Percentiles rank a stretch among this genome's conserved stretches.
phyloP scores from a whole-genome alignment of 2,329 filamentous ascomycete species.

The Monilinia fructigena region DNA sequence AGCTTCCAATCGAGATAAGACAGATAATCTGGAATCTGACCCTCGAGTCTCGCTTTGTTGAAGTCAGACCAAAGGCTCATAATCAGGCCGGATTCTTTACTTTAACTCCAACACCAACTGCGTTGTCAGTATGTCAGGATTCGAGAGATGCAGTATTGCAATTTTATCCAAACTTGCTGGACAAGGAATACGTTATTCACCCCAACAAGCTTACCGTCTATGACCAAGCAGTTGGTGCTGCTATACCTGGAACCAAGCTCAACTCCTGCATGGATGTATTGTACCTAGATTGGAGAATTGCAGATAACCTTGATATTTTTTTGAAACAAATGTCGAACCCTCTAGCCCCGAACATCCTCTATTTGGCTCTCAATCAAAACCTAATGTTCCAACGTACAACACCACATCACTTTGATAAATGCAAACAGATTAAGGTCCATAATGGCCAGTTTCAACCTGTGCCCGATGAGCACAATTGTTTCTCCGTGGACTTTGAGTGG shows the following conservation, averaged over 20 bases:
- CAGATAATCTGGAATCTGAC: not conserved
- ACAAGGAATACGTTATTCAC: too few species aligned
- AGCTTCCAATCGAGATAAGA: not conserved
- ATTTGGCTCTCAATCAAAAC: not conserved
- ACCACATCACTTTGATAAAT: too few species aligned
- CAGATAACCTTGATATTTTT: not conserved
- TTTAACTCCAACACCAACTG: not conserved
- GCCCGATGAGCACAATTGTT: too few species aligned
- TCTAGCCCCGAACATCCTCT: not conserved
- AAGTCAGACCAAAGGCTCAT: not conserved
- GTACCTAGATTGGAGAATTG: not conserved
- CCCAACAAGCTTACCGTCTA: too few species aligned
- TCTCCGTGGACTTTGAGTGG: too few species aligned
- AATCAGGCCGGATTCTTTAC: not conserved
- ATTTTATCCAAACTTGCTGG: not conserved
- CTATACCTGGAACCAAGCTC: not conserved
- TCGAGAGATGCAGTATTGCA: not conserved
- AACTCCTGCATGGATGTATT: not conserved
- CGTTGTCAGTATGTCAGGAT: not conserved
- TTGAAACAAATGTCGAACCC: not conserved
- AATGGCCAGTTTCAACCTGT: too few species aligned
- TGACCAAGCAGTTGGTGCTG: accelerated
- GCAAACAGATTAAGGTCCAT: too few species aligned
- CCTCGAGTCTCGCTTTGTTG: not conserved
- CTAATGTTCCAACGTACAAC: too few species aligned